These are phyloP conservation scores for Ascochyta rabiei DNA, from an alignment of 2,329 filamentous ascomycete genomes.

Conservation along the genomic window DNA sequence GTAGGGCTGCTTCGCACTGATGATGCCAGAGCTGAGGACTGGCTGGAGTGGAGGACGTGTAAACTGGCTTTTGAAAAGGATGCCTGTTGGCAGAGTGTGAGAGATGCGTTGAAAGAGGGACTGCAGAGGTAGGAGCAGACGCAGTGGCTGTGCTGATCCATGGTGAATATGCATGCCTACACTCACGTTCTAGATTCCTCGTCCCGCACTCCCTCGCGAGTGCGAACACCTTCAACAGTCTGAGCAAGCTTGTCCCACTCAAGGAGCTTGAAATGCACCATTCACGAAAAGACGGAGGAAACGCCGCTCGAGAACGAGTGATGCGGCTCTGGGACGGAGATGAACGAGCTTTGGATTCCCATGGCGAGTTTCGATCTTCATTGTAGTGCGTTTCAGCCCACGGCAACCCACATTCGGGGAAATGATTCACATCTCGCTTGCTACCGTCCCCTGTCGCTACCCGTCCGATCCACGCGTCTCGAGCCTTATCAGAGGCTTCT, in stretches of 20 bases:
- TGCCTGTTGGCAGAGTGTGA: conserved; percentile 6
- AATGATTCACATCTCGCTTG: conserved; percentile 14
- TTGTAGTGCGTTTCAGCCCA: conserved; percentile 9
- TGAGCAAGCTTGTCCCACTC: too few species aligned
- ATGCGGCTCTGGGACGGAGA: conserved; percentile 4
- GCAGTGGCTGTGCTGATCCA: neutral
- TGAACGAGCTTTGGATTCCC: neutral
- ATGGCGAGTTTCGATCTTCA: neutral
- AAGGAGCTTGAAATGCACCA: neutral
- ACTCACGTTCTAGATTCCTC: too few species aligned
- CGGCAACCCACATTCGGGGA: conserved; percentile 6
- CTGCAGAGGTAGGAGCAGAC: neutral
- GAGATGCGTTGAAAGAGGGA: conserved; percentile 9
- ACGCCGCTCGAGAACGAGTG: neutral
- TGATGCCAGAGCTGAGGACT: conserved; percentile 60
- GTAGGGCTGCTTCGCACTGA: conserved; percentile 62
- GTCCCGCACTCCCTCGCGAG: too few species aligned
- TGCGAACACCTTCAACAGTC: too few species aligned
- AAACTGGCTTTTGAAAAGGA: conserved; percentile 14
- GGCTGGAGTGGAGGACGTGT: conserved; percentile 66
- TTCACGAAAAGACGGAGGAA: neutral
- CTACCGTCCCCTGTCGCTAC: neutral
- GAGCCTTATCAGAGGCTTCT: neutral
- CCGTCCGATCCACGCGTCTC: neutral
- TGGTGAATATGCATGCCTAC: neutral